Conservation (phyloP, 2,329 filamentous ascomycete genomes). For the Aureobasidium vineae region DNA sequence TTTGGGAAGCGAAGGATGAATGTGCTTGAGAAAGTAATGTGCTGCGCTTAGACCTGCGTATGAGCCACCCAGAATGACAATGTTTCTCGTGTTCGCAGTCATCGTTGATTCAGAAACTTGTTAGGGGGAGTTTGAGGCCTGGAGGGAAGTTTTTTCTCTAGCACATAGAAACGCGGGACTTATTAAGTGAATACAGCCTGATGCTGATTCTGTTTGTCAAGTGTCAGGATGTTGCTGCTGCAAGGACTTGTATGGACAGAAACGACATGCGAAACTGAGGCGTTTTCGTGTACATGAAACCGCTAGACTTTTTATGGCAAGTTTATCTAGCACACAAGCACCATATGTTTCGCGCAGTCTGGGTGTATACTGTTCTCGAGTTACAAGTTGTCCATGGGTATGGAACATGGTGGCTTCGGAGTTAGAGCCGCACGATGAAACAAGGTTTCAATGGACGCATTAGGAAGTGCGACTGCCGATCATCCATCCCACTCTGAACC, state of each 20-base stretch:
- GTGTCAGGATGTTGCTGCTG: neutral
- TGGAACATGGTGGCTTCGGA: neutral
- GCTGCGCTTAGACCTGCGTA: constrained; percentile 54
- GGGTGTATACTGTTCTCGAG: neutral
- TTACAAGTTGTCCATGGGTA: neutral
- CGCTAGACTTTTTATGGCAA: neutral
- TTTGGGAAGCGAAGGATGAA: constrained; percentile 43
- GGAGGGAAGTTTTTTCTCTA: neutral
- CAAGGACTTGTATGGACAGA: neutral
- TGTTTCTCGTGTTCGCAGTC: constrained; percentile 34
- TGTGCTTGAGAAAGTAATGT: constrained; percentile 56
- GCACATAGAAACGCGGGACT: neutral
- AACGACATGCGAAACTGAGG: neutral
- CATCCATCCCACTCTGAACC: neutral
- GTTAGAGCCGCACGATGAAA: neutral
- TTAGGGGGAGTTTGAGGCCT: neutral
- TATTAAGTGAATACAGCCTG: neutral
- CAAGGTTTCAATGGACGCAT: neutral
- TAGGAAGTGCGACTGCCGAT: neutral
- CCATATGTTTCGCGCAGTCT: neutral
- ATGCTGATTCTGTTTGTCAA: neutral
- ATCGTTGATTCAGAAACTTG: neutral
- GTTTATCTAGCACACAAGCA: neutral
- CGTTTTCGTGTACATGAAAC: neutral
- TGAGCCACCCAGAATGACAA: constrained; percentile 56